Conservation (phyloP, 2,329 filamentous ascomycete genomes). For the Scortechinia acanthostroma region DNA sequence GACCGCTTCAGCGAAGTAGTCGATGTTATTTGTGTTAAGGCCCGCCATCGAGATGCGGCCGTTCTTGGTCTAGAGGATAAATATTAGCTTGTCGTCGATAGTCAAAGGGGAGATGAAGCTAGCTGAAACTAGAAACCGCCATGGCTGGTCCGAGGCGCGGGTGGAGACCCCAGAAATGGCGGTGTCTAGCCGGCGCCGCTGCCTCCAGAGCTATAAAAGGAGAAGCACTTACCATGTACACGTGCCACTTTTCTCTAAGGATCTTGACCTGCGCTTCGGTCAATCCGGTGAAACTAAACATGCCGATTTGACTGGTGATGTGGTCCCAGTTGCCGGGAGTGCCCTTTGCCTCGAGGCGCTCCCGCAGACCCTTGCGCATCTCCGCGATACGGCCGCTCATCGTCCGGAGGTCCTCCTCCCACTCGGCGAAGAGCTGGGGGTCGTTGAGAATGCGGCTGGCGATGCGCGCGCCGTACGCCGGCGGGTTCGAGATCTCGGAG, state of each 20-base stretch:
- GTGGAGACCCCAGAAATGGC: too few relatives aligned
- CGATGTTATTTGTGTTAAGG: slow-evolving; percentile 84
- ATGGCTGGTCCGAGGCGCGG: too few relatives aligned
- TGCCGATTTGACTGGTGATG: slow-evolving; percentile 97
- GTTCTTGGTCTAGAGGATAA: slow-evolving; percentile 71
- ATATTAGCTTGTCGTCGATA: background rate
- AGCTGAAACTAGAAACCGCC: too few relatives aligned
- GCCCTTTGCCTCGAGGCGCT: slow-evolving; percentile 73
- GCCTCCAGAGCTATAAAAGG: background rate
- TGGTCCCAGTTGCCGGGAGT: slow-evolving; percentile 94
- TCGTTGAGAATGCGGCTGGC: slow-evolving; percentile 81
- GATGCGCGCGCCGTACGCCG: slow-evolving; percentile 86
- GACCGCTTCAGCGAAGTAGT: slow-evolving; percentile 85
- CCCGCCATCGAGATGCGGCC: slow-evolving; percentile 97
- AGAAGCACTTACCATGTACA: slow-evolving; percentile 53
- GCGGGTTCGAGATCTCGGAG: slow-evolving; percentile 94
- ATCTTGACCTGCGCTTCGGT: slow-evolving; percentile 66
- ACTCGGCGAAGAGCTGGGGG: slow-evolving; percentile 72
- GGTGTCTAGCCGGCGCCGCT: too few relatives aligned
- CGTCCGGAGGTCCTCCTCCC: slow-evolving; percentile 82
- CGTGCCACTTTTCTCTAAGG: slow-evolving; percentile 64
- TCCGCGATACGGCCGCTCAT: slow-evolving; percentile 93
- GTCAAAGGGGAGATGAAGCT: background rate
- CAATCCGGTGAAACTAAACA: slow-evolving; percentile 92
- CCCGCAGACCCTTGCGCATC: slow-evolving; percentile 75